Evolutionary conservation across 2,329 filamentous ascomycete genomes (phyloP).

Genomic region (Cercospora canescens): DNA sequence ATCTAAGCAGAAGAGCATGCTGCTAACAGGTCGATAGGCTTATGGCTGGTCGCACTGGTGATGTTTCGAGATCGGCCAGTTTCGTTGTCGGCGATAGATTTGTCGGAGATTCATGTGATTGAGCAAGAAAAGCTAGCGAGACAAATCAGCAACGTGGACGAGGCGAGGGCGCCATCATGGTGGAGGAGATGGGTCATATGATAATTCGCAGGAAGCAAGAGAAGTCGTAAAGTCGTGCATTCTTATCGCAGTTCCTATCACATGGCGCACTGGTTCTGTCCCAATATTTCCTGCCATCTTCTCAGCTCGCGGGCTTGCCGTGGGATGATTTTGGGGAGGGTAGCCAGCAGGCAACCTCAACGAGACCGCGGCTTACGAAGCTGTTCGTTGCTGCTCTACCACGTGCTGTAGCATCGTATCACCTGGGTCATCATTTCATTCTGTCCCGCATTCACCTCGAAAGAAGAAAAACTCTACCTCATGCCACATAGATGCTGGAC

Average conservation of each 20-base stretch:
- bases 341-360: too few relatives aligned
- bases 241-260: neutral
- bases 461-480: too few relatives aligned
- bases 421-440: neutral
- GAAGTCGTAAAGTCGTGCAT: neutral
- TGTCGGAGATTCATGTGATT: conserved; percentile 19
- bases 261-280: neutral
- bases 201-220: neutral
- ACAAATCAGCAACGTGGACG: neutral
- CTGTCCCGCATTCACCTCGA: too few relatives aligned
- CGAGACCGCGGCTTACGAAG: neutral
- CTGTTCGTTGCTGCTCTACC: neutral
- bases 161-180: neutral
- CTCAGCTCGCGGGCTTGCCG: neutral
- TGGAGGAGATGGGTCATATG: conserved; percentile 17
- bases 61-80: conserved; percentile 8
- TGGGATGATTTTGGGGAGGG: too few relatives aligned
- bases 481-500: neutral
- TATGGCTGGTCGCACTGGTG: conserved; percentile 7
- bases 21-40: neutral
- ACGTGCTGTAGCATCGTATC: neutral
- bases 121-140: conserved; percentile 13
- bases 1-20: neutral
- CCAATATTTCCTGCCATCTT: neutral
- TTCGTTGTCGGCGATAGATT: conserved; percentile 10